These are phyloP conservation scores for Phytopythium litorale DNA, from an alignment of 352 stramenopile genomes.

Conservation along the genomic window DNA sequence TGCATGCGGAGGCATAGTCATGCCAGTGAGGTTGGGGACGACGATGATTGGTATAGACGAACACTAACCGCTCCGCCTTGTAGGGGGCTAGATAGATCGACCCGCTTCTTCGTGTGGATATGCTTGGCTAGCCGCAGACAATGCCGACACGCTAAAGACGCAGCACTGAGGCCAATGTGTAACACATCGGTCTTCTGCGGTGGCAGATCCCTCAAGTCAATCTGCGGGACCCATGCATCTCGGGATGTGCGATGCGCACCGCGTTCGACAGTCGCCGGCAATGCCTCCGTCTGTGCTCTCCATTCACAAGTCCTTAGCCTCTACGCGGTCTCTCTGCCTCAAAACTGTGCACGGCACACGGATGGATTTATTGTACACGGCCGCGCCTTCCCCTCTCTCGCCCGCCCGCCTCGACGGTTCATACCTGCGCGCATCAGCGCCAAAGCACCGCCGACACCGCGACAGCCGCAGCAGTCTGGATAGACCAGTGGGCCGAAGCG, in stretches of 20 bases:
- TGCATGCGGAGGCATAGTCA: too few species aligned
- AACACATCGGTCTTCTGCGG: too few species aligned
- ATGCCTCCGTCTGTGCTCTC: neutral
- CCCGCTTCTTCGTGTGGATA: too few species aligned
- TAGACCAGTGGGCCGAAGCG: neutral
- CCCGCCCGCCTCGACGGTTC: neutral
- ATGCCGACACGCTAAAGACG: too few species aligned
- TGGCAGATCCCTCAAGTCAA: too few species aligned
- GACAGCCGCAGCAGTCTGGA: neutral
- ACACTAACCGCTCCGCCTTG: too few species aligned
- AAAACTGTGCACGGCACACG: neutral
- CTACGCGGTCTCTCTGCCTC: neutral
- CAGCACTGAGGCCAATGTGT: too few species aligned
- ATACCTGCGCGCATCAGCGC: neutral
- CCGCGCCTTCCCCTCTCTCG: neutral
- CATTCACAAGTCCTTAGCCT: neutral
- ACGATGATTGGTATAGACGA: too few species aligned
- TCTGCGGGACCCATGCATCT: neutral
- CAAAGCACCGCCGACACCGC: neutral
- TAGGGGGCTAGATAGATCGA: too few species aligned
- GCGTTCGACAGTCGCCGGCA: neutral
- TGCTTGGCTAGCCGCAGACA: too few species aligned
- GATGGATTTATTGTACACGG: neutral
- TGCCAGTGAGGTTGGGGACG: too few species aligned
- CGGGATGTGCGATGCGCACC: neutral